phyloP scores from a whole-genome alignment of 139 green algal species.

The Yamagishiella unicocca region DNA sequence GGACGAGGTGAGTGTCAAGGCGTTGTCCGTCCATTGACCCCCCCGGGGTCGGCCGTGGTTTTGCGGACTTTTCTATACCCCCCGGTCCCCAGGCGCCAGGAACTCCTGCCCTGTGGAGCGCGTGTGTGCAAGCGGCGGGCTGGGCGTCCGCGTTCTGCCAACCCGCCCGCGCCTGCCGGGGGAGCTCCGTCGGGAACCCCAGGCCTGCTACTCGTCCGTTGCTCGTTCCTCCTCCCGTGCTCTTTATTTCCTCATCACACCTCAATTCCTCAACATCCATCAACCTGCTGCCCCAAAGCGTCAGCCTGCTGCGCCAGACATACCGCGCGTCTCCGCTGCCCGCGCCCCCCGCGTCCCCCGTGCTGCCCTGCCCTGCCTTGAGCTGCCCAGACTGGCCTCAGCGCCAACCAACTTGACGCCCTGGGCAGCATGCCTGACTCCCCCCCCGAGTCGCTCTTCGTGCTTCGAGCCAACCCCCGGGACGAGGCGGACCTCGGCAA shows the following conservation, averaged over 20 bases:
- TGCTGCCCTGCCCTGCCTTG: not conserved
- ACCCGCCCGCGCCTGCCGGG: no score
- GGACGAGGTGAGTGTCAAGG: not conserved
- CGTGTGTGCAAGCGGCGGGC: no score
- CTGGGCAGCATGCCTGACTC: not conserved
- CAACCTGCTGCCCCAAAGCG: not conserved
- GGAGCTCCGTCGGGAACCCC: no score
- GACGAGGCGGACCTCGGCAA: constrained; percentile 10
- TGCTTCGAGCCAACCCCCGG: constrained; percentile 11
- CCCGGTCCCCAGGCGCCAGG: no score
- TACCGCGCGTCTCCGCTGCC: not conserved
- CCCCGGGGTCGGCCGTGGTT: no score
- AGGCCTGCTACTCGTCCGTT: no score
- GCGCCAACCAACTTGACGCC: not conserved
- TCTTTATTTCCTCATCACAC: no score
- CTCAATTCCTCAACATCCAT: no score
- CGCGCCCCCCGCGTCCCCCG: not conserved
- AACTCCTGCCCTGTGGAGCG: not conserved
- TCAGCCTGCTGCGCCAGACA: not conserved
- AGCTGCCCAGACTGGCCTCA: not conserved
- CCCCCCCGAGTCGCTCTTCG: not conserved
- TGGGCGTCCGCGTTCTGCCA: not conserved
- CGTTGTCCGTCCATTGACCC: no score
- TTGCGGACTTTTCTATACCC: not conserved
- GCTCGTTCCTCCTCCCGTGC: no score